Base-by-base conservation (phyloP, 192 early-diverging fungal species). In the Phycomyces blakesleeanus region DNA sequence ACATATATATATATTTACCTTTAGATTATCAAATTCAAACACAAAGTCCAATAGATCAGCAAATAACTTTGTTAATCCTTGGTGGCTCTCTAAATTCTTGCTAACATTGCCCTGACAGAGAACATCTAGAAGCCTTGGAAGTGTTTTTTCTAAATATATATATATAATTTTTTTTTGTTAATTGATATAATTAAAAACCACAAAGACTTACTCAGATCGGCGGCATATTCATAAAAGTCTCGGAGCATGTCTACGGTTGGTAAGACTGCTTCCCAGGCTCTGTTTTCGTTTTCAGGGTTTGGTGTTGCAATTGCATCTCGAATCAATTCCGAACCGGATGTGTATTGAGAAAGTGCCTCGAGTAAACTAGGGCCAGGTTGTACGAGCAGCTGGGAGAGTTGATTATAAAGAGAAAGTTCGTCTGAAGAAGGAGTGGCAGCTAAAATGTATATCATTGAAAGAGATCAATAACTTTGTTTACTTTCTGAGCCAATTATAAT, bases 11-110 rank as follows among this genome's bases (percentile, higher is more conserved):
- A n/a, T 15, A 21, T 53, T 57, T 78, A 90, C 92, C 85, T 98
- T 98, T 10, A 96, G 70, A 65, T 89, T 86, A 71, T 98, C 96
- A 79, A 98, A 98, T 38, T 89, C 83, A 74, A 92, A 90, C 27
- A 87, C 87, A 74, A 95, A 94, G 68, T 90, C 85, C 42, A 98
- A 80, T 54, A 97, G 74, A 53, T 93, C 87, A 8, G 91, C 93
- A 50, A 96, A 74, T 52, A 88, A 76, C 64, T 87, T 85, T 10
- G 93, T 86, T 34, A 93, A 83, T 16, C 90, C 91, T 56, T 91
- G 93, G 60, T 90, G 82, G 34, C 77, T 66, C 71, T 87, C 88
- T 15, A 94, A 57, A 63, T 88, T 89, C 38, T 79, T 75, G 59
- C 79, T 79, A 11, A 85, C 83, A 52, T 80, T 82, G 25, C 87